Base-by-base conservation (phyloP, 441 rosid genomes). In the Arabidopsis hybrid region DNA sequence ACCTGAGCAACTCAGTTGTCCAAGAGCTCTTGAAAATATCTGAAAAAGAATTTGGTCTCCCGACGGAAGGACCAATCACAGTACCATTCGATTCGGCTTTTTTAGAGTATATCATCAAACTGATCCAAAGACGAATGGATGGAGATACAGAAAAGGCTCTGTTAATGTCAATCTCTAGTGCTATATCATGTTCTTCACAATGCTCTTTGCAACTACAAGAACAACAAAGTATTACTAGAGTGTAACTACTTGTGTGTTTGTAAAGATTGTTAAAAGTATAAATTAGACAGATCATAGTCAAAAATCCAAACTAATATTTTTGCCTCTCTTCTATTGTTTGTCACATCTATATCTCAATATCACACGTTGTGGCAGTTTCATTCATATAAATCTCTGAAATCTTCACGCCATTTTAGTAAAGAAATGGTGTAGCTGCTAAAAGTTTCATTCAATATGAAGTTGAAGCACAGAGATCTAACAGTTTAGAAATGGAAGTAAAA, bases 1-100 rank as follows among this genome's bases (percentile, higher is more conserved):
- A 71, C 49, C 82, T 83, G 5, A 73, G 5, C 34, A 65, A 39
- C 49, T 17, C 21, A 13, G 11, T 83, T 59, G 47, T 82, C 34
- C 52, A 61, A 59, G 80, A 81, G 68, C 76, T 83, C n/a, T 64
- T 83, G 52, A 82, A 67, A 18, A 65, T 81, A 4, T 76, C 84
- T 5, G 85, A 81, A 60, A 85, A 85, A 65, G 84, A 82, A 67
- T 82, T 78, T 29, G 84, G 87, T 17, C 50, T 80, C 1, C 55
- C 68, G 0, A 56, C 67, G 0, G 51, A 32, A 1, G 78, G 83
- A 13, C 84, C 83, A 8, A 79, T 83, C 34, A 79, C 70, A 0
- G 59, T 85, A 43, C 80, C 85, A 5, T 78, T 78, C 8, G 80
- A 85, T 65, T 76, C 81, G 3, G 71, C 8, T 47, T 76, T 78